Conservation (phyloP, 106 monocot species). For the Phalaenopsis aphrodite region DNA sequence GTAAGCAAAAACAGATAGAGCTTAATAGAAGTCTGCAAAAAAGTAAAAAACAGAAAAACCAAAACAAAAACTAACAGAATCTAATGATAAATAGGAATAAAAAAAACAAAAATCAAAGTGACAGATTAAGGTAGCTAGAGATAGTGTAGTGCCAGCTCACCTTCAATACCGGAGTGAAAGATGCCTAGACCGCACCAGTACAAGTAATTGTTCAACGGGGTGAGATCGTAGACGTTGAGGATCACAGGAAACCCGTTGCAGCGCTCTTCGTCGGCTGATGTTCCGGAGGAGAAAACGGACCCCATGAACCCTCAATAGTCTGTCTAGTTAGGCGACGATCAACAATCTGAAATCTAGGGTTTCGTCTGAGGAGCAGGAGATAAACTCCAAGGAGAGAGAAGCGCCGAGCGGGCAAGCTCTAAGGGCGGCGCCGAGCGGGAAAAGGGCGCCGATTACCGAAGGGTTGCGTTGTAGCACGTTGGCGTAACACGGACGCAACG, state of each 20-base stretch:
- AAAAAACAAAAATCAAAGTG: not conserved
- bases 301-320: not conserved
- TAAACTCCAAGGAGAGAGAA: not conserved
- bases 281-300: not conserved
- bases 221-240: slow-evolving; percentile 38
- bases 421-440: not conserved
- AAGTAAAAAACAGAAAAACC: not conserved
- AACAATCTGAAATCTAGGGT: slow-evolving; percentile 2
- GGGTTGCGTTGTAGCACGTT: too few species aligned
- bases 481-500: too few species aligned
- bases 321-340: not conserved
- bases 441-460: too few species aligned
- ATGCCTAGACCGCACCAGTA: slow-evolving; percentile 33
- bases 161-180: slow-evolving; percentile 40
- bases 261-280: not conserved
- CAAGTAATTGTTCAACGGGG: slow-evolving; percentile 36
- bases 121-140: not conserved
- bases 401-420: not conserved
- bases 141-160: not conserved
- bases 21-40: not conserved
- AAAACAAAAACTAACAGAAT: not conserved
- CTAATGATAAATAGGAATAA: too few species aligned
- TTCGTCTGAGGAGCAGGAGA: not conserved
- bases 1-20: not conserved
- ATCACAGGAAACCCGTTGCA: slow-evolving; percentile 11